Evolutionary conservation across 768 basidiomycete genomes (phyloP).

Genomic region (Leucosporidium creatinivorum): DNA sequence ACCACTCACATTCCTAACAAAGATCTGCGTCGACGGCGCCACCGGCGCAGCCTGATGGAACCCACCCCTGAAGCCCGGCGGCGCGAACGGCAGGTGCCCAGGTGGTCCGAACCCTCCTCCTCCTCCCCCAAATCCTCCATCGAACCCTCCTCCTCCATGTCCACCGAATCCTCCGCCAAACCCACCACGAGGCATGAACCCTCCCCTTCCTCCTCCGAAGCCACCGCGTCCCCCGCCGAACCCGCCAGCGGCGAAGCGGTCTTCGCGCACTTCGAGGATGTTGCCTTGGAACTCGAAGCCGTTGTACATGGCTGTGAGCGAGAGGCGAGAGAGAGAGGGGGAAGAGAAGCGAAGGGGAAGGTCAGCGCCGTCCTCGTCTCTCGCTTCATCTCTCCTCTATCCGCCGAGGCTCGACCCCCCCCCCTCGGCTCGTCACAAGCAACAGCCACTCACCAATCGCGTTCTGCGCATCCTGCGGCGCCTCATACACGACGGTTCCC

Average conservation of each 20-base stretch:
- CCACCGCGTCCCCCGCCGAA: constrained; percentile 44
- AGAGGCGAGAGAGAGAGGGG: background rate
- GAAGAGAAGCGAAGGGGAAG: background rate
- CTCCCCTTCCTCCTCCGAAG: constrained; percentile 48
- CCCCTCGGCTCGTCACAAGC: too few species aligned
- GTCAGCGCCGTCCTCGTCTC: too few species aligned
- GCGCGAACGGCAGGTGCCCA: constrained; percentile 54
- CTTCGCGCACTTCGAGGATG: constrained; percentile 91
- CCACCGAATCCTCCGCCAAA: constrained; percentile 54
- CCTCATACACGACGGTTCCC: constrained; percentile 95
- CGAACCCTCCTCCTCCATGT: constrained; percentile 46
- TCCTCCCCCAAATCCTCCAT: constrained; percentile 52
- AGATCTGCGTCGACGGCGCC: constrained; percentile 65
- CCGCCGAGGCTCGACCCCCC: too few species aligned
- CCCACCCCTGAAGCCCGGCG: constrained; percentile 31
- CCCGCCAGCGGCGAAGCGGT: constrained; percentile 53
- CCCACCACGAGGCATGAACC: constrained; percentile 42
- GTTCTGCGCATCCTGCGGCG: constrained; percentile 77
- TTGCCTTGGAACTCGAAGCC: constrained; percentile 97
- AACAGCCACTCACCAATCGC: constrained; percentile 65
- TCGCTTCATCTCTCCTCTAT: too few species aligned
- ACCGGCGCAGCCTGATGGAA: constrained; percentile 36
- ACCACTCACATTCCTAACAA: constrained; percentile 87
- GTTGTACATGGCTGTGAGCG: constrained; percentile 73
- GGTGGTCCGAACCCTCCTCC: constrained; percentile 52